Evolutionary conservation across 2,329 filamentous ascomycete genomes (phyloP), one percentile per base, ranked within the genome.

Genomic region (Stachybotrys chlorohalonatus): DNA sequence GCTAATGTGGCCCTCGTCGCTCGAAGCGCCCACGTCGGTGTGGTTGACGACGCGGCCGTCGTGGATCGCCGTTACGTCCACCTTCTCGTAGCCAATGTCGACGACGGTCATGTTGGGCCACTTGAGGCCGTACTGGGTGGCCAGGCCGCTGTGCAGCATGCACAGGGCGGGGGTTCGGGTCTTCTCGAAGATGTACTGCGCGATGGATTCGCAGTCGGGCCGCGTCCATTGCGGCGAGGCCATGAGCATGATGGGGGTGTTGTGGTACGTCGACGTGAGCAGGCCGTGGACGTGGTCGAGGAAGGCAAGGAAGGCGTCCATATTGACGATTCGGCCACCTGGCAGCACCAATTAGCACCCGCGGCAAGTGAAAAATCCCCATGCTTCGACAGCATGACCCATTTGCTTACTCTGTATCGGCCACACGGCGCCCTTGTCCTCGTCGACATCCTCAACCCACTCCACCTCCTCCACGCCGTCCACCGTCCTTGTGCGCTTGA

Each of bases 161-260:
- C 88, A 92, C 52, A 99, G 87, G 0, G 90, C 91, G 0, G 94
- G 94, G 0, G 90, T 94, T 74, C 93, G 94, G 67, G 95, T 96
- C 73, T 94, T 95, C 72, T 99, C 94, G 65, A 99, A 99, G 60
- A 97, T 84, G 75, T 96, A 99, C 59, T 94, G 90, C 13, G 92
- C 89, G 60, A 99, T 86, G 46, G 82, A 82, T 72, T 97, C 93
- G 67, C 87, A 87, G 70, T 96, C 91, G 58, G 87, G 86, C 8
- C 88, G 84, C 5, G 90, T 91, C 93, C 94, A 99, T 62, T 86
- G 86, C 5, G 94, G 92, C 62, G 95, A 89, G 7, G 88, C 83
- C 71, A 97, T 87, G 58, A 99, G 83, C 69, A 97, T 80, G 60
- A 99, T 90, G 2, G 94, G 92, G 0, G 93, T 96, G 73, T 96